Base-by-base conservation (phyloP, 2,329 filamentous ascomycete species). In the Cladosporium sp. region DNA sequence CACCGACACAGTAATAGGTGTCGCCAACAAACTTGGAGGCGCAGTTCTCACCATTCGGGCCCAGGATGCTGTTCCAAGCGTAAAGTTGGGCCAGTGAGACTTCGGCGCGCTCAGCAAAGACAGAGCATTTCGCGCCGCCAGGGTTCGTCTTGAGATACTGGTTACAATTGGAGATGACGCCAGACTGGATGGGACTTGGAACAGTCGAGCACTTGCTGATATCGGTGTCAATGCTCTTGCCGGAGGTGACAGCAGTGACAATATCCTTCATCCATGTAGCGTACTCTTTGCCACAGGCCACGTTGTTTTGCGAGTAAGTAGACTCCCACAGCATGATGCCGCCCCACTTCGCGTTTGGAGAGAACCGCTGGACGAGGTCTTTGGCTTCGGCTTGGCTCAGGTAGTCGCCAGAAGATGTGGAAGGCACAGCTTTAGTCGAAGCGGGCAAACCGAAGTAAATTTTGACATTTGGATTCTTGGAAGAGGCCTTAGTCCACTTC, bases 261-360 rank as follows among this genome's bases (percentile, higher is more conserved):
- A 74, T 68, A 7, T 70, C 61, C 68, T 78, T 79, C 54, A 77
- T 74, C 64, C 73, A 72, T 45, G 70, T 65, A 2, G 70, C 67
- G 63, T 76, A 80, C 17, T 67, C 64, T 41, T 68, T 58, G n/a
- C 64, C 70, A 49, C 73, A 69, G 48, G 73, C 68, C 12, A 64
- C 50, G 58, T 80, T 80, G 47, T 67, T 66, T 11, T 70, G 63
- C n/a, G 73, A 72, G 9, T 69, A 68, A 1, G 75, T 78, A 4
- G 78, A 76, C 47, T 82, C 79, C 77, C 77, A 83, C 4, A 83
- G 62, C 79, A 82, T 83, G 36, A 81, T 68, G 66, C 80, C 80
- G 36, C 78, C 80, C 56, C 83, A 83, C 2, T 64, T 66, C 18
- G 67, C 50, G 18, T 67, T 61, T 13, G 60, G 61, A 54, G 70